Evolutionary conservation across 495 filamentous ascomycete genomes (phyloP).

Genomic region (Hypoxylon subgilvum): DNA sequence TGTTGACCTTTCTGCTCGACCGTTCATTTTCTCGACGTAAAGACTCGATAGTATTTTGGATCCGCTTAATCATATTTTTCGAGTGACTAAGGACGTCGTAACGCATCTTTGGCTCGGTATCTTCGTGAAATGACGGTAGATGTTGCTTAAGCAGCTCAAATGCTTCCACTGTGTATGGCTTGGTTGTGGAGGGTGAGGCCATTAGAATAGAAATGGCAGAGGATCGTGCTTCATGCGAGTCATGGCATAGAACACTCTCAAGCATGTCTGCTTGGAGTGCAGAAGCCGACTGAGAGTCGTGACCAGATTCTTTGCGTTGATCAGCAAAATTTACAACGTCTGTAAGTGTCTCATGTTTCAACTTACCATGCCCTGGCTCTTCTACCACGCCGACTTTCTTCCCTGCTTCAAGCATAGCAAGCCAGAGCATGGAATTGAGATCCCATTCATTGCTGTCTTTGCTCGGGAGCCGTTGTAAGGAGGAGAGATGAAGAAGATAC

Average conservation of each 20-base stretch:
- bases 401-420: constrained; percentile 74
- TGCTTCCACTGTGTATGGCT: constrained; percentile 66
- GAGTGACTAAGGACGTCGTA: constrained; percentile 74
- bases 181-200: constrained; percentile 70
- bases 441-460: constrained; percentile 51
- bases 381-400: constrained; percentile 79
- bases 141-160: constrained; percentile 65
- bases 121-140: constrained; percentile 73
- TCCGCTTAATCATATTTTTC: constrained; percentile 69
- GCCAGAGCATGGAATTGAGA: constrained; percentile 64
- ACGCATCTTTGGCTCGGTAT: constrained; percentile 82
- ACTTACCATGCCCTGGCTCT: constrained; percentile 67
- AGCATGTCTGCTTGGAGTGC: constrained; percentile 42
- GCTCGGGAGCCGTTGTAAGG: constrained; percentile 46
- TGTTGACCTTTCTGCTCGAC: constrained; percentile 24
- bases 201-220: constrained; percentile 77
- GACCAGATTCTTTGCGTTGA: constrained; percentile 21
- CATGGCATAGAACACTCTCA: constrained; percentile 64
- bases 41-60: constrained; percentile 56
- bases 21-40: constrained; percentile 27
- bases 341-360: not conserved
- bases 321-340: constrained; percentile 9
- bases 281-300: constrained; percentile 3
- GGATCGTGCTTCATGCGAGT: constrained; percentile 67
- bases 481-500: constrained; percentile 60